phyloP scores from a whole-genome alignment of 768 basidiomycete genomes.

The Boletus sensibilis region DNA sequence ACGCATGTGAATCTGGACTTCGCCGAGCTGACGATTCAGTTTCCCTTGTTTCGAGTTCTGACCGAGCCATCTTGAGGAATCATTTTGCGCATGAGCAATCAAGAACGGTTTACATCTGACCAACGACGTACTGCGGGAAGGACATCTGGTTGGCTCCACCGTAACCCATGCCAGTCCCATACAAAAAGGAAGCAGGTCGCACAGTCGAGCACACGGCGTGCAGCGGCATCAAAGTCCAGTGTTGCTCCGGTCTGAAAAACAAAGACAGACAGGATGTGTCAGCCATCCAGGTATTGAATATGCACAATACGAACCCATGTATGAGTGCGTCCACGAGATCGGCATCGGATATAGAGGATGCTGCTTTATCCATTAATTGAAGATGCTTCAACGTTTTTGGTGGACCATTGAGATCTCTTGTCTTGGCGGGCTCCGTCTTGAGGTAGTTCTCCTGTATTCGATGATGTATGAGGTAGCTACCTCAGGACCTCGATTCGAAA shows the following conservation, averaged over 20 bases:
- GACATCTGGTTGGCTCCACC: constrained; percentile 64
- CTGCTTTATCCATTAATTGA: constrained; percentile 80
- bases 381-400: constrained; percentile 70
- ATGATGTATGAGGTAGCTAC: not conserved
- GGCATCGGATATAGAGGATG: constrained; percentile 91
- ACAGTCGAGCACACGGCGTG: constrained; percentile 92
- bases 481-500: not conserved
- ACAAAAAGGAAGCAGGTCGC: constrained; percentile 79
- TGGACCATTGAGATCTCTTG: constrained; percentile 58
- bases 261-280: not conserved
- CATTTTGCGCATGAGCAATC: not conserved
- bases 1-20: constrained; percentile 95
- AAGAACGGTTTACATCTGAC: not conserved
- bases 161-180: constrained; percentile 67
- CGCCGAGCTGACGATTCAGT: constrained; percentile 73
- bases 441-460: constrained; percentile 87
- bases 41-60: constrained; percentile 95
- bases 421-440: constrained; percentile 70
- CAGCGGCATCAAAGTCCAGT: constrained; percentile 92
- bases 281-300: not conserved
- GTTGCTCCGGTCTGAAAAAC: constrained; percentile 77
- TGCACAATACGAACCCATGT: constrained; percentile 61
- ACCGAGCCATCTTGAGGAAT: constrained; percentile 81
- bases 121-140: constrained; percentile 76
- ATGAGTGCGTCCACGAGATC: constrained; percentile 93